These are phyloP conservation scores for Guillardia theta DNA, from an alignment of 78 protist genomes.

Conservation along the genomic window DNA sequence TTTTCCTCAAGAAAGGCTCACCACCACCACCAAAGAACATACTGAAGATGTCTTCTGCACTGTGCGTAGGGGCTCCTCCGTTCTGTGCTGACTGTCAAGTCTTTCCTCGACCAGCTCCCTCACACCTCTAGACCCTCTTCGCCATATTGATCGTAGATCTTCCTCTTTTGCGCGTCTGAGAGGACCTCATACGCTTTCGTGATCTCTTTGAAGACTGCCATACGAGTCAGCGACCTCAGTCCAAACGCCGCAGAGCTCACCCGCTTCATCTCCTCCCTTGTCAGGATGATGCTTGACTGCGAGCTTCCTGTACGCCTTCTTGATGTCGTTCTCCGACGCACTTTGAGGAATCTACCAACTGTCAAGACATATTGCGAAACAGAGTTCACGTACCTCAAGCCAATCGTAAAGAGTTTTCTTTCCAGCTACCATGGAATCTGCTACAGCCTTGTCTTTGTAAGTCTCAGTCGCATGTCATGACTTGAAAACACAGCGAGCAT, in stretches of 20 bases:
- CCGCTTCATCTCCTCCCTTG: constrained; percentile 58
- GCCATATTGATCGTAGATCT: constrained; percentile 55
- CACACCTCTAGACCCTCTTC: constrained; percentile 89
- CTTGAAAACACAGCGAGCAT: too few species aligned
- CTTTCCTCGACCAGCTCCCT: too few species aligned
- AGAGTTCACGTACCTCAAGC: too few species aligned
- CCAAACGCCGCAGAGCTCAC: too few species aligned
- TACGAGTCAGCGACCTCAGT: too few species aligned
- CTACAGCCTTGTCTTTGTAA: too few species aligned
- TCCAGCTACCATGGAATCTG: too few species aligned
- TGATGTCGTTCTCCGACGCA: constrained; percentile 17
- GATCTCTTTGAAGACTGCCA: background rate
- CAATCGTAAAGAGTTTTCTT: too few species aligned
- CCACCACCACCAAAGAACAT: background rate
- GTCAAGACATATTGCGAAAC: too few species aligned
- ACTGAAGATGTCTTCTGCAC: background rate
- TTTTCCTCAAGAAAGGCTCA: background rate
- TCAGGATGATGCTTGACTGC: constrained; percentile 97
- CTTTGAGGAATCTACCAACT: background rate
- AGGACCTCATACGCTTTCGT: background rate
- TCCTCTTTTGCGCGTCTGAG: background rate
- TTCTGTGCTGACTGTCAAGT: too few species aligned
- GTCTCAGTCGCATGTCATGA: too few species aligned
- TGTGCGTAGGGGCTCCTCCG: constrained; percentile 80
- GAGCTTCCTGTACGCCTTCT: constrained; percentile 76